Conservation (phyloP, 2,329 filamentous ascomycete species). For the Sphaerulina musiva region DNA sequence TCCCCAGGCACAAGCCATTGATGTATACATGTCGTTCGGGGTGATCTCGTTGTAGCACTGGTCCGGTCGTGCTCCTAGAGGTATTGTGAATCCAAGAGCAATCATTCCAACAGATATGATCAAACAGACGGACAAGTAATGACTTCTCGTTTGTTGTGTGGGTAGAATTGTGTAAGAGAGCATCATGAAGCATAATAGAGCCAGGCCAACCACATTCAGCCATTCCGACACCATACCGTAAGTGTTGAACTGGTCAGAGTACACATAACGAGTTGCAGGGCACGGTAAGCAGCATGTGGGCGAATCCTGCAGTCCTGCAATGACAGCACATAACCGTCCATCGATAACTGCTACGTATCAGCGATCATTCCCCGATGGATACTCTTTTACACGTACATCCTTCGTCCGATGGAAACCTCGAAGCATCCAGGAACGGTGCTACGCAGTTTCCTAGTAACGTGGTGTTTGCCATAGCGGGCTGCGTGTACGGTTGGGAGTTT, state of each 20-base stretch:
- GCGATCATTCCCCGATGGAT: slow-evolving; percentile 16
- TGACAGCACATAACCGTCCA: slow-evolving; percentile 53
- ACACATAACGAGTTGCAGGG: slow-evolving; percentile 72
- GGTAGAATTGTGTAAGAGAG: slow-evolving; percentile 74
- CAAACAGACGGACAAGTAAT: slow-evolving; percentile 87
- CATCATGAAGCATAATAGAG: slow-evolving; percentile 68
- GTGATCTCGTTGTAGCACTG: slow-evolving; percentile 89
- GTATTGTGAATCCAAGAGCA: slow-evolving; percentile 88
- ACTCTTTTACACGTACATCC: slow-evolving; percentile 56
- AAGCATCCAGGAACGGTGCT: slow-evolving; percentile 61
- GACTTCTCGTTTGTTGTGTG: slow-evolving; percentile 79
- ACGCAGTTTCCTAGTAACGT: slow-evolving; percentile 53
- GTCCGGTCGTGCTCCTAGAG: slow-evolving; percentile 67
- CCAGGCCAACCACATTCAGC: slow-evolving; percentile 68
- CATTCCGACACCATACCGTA: slow-evolving; percentile 68
- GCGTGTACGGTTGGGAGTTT: slow-evolving; percentile 1
- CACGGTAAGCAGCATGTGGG: slow-evolving; percentile 81
- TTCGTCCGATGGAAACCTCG: slow-evolving; percentile 51
- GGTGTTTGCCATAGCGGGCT: slow-evolving; percentile 27
- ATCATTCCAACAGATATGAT: slow-evolving; percentile 69
- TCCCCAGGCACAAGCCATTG: slow-evolving; percentile 75
- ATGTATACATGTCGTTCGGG: slow-evolving; percentile 83
- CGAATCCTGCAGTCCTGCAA: slow-evolving; percentile 40
- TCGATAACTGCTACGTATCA: slow-evolving; percentile 43
- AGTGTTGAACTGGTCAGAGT: slow-evolving; percentile 50